Base-by-base conservation (phyloP, 129 eudicot species). In the Chrysanthemum makinoi region DNA sequence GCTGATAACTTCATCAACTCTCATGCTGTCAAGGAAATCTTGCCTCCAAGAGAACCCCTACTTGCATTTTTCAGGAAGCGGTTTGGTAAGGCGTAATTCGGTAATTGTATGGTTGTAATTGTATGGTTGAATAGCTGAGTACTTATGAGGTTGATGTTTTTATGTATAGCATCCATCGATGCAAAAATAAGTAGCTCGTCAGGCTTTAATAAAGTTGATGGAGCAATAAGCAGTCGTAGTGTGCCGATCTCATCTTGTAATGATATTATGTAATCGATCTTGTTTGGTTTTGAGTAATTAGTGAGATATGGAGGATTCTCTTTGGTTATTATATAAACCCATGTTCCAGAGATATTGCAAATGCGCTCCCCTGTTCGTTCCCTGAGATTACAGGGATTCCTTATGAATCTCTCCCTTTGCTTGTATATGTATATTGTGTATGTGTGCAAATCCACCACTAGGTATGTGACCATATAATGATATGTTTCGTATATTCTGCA, bases 11-110 rank as follows among this genome's bases (percentile, higher is more conserved):
- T 43, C 68, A 5, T 72, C 50, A 43, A 17, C 49, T 61, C 22
- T 47, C 48, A 61, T 22, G 24, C 22, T 33, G 68, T 81, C 26
- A 81, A 76, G 63, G 79, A 72, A 13, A 1, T 58, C 10, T 72
- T 81, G 1, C 82, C 82, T 66, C 79, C 85, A 43, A 58, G 78
- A 63, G 72, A 59, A 35, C 7, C 10, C 10, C 2, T 70, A 14
- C 2, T 78, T 12, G 62, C 24, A 22, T 8, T 46, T 47, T 78
- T n/a, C 28, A 66, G 60, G 18, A 11, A 22, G 3, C 62, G 54
- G 51, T 70, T 78, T 28, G 75, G 69, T 24, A 54, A 51, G 68
- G 74, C 53, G 2, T 57, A 14, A 30, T 30, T 1, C 1, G 22
- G 4, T 57, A 14, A 28, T 28, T 28, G 33, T 28, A n/a, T n/a